Conservation (phyloP, 148 eudicot genomes). For the Rhododendron vialii region DNA sequence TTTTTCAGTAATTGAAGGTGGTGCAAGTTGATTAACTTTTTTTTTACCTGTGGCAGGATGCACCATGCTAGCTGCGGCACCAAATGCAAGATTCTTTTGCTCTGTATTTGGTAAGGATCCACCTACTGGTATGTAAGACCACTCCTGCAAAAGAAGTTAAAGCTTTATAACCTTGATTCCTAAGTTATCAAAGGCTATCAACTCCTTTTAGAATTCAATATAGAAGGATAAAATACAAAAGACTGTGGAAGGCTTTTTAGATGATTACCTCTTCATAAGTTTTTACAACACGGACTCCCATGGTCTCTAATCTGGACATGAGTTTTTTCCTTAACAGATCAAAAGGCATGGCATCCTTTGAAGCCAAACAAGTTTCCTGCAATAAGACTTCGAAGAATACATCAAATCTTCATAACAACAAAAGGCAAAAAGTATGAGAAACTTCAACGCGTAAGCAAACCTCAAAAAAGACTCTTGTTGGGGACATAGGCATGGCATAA, state of each 20-base stretch:
- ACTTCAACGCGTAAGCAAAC: conserved; percentile 28
- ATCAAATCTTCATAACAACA: neutral
- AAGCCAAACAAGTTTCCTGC: conserved; percentile 99
- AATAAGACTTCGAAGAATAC: conserved; percentile 1
- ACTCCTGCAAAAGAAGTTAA: conserved; percentile 55
- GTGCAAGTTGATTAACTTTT: neutral
- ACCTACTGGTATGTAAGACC: conserved; percentile 99
- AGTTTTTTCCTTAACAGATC: conserved; percentile 79
- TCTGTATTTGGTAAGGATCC: conserved; percentile 95
- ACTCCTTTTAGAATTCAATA: neutral
- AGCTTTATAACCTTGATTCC: neutral
- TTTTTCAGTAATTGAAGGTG: neutral
- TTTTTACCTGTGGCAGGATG: conserved; percentile 92
- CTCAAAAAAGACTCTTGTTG: conserved; percentile 93
- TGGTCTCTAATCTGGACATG: conserved; percentile 70
- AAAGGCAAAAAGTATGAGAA: neutral
- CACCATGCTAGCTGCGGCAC: conserved; percentile 99
- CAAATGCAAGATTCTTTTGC: conserved; percentile 96
- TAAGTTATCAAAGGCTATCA: neutral
- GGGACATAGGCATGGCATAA: conserved; percentile 93
- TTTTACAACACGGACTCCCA: conserved; percentile 67
- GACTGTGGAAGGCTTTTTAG: neutral
- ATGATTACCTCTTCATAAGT: conserved; percentile 81
- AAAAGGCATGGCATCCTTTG: conserved; percentile 97
- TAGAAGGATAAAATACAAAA: neutral